Percentiles rank a stretch among this genome's conserved stretches.
These are phyloP conservation scores for Forsythia viridissima DNA, from an alignment of 257 asterid species.

Conservation along the genomic window DNA sequence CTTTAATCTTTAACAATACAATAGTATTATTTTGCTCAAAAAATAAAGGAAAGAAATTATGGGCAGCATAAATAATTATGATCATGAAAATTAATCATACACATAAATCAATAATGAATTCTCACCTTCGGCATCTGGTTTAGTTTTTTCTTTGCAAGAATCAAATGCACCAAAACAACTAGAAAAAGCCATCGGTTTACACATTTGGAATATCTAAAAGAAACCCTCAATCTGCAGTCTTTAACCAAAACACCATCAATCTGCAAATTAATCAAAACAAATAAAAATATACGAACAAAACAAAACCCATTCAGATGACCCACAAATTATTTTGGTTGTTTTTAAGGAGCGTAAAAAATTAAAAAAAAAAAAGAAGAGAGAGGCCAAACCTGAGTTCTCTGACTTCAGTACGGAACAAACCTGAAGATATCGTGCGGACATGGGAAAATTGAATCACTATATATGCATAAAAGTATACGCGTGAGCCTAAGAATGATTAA, in stretches of 20 bases:
- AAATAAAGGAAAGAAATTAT: neutral
- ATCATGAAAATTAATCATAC: neutral
- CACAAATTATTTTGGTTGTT: neutral
- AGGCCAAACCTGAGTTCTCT: neutral
- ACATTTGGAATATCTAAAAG: slow-evolving; percentile 20
- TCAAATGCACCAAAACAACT: slow-evolving; percentile 59
- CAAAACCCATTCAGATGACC: neutral
- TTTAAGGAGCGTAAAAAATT: neutral
- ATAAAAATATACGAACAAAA: neutral
- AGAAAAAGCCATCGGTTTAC: slow-evolving; percentile 41
- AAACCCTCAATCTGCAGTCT: slow-evolving; percentile 15
- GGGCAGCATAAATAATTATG: slow-evolving; percentile 1
- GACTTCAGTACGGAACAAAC: neutral
- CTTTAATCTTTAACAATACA: neutral
- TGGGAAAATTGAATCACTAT: neutral
- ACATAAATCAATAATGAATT: neutral
- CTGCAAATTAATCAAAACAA: neutral
- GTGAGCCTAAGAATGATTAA: neutral
- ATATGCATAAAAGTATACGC: neutral
- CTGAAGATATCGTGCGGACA: slow-evolving; percentile 7
- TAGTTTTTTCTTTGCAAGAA: slow-evolving; percentile 38
- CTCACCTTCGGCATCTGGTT: slow-evolving; percentile 44
- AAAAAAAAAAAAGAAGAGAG: neutral
- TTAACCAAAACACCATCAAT: slow-evolving; percentile 11
- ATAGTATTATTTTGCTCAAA: neutral